phyloP scores from a whole-genome alignment of 23 red algal genomes.

The Gracilaria gracilis region DNA sequence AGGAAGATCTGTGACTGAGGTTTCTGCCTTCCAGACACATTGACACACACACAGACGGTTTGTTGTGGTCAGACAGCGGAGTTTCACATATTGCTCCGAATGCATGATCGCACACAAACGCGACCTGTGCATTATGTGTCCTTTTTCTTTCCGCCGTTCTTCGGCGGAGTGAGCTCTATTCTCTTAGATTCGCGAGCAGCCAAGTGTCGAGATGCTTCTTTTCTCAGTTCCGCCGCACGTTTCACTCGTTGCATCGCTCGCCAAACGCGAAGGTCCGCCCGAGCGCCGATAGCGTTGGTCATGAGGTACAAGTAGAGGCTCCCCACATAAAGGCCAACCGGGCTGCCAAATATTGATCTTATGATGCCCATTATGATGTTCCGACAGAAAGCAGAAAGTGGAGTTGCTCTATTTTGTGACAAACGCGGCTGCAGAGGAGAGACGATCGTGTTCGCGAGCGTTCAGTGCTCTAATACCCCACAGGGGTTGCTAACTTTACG shows the following conservation, averaged over 20 bases:
- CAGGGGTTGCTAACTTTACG: too few species aligned
- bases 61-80: too few species aligned
- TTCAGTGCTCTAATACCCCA: too few species aligned
- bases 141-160: background rate
- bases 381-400: too few species aligned
- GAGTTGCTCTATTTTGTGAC: too few species aligned
- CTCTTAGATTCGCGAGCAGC: background rate
- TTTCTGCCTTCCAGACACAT: background rate
- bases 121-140: too few species aligned
- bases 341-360: conserved; percentile 12
- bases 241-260: conserved; percentile 50
- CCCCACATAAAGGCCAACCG: conserved; percentile 12
- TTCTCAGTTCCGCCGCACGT: conserved; percentile 7
- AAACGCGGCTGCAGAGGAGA: too few species aligned
- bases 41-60: too few species aligned
- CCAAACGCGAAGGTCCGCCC: conserved; percentile 45
- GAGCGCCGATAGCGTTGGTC: conserved; percentile 47
- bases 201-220: background rate
- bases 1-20: background rate
- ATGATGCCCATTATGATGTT: conserved; percentile 17
- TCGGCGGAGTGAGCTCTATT: background rate
- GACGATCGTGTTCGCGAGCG: too few species aligned
- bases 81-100: too few species aligned
- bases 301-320: conserved; percentile 5
- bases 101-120: too few species aligned